Evolutionary conservation across 352 stramenopile species (phyloP), one percentile per base, ranked within the genome.

Genomic region (Globisporangium abappressorium): DNA sequence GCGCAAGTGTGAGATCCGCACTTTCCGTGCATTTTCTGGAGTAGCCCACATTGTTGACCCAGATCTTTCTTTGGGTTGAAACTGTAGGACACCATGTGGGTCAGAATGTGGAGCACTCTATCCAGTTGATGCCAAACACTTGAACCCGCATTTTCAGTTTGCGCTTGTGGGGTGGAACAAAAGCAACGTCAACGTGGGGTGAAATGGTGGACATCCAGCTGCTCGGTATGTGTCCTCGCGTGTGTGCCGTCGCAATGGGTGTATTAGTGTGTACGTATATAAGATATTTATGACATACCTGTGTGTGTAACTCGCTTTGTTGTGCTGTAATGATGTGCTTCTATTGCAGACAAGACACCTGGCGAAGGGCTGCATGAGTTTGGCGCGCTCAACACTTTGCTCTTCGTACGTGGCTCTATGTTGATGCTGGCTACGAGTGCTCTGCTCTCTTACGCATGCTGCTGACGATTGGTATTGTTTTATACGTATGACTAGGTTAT

Each of bases 321-420:
- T 33, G 28, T 22, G 20, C 30, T 30, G 28, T 38, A 20, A 46
- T 46, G 18, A n/a, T 49, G 18, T 51, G 43, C 18, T 51, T 51
- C 15, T 12, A 15, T 60, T 67, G 47, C 57, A 84, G 77, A 86
- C 82, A 96, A 95, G 73, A 65, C 77, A 38, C 69, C 78, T 7
- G 81, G 81, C 64, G 81, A 90, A 66, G 84, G 83, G 7, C 74
- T 92, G 41, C 88, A 96, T 61, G 85, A 96, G 71, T 94, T 96
- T 70, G 87, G 88, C 57, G 88, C 88, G 28, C 82, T 96, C 62
- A 96, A 96, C 70, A 96, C 88, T 69, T 73, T 96, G 66, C 80
- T 96, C 38, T 90, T 96, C 70, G 88, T 93, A 70, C 47, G 79
- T 72, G n/a, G 33, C 8, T 11, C 20, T 54, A n/a, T 30, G 9